These are phyloP conservation scores for Aspergillus coremiiformis DNA, from an alignment of 495 filamentous ascomycete species.

Conservation along the genomic window DNA sequence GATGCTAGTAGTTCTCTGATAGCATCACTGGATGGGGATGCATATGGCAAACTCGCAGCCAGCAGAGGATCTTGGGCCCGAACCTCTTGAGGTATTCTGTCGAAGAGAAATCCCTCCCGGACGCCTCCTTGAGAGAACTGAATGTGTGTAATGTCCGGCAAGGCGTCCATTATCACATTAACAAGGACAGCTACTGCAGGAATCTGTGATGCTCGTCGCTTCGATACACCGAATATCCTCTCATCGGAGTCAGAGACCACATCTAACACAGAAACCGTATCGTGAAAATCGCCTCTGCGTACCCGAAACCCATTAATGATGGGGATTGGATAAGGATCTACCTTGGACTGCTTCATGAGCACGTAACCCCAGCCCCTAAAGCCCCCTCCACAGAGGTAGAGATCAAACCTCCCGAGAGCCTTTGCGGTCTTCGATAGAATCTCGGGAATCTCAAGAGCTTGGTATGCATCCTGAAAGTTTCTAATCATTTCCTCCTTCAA, in stretches of 20 bases:
- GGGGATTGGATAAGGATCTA: constrained; percentile 73
- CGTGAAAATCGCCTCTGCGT: constrained; percentile 48
- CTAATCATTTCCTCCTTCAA: constrained; percentile 49
- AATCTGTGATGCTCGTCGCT: constrained; percentile 68
- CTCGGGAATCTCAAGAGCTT: constrained; percentile 45
- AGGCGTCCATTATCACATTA: constrained; percentile 55
- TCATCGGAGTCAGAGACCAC: constrained; percentile 29
- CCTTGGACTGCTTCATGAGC: constrained; percentile 57
- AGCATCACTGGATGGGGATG: constrained; percentile 27
- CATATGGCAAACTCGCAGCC: constrained; percentile 47
- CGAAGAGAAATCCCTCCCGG: constrained; percentile 69
- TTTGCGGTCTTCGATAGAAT: constrained; percentile 34
- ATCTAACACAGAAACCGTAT: constrained; percentile 48
- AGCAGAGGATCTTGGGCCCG: constrained; percentile 58
- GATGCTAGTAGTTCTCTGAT: constrained; percentile 35
- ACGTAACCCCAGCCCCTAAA: constrained; percentile 85
- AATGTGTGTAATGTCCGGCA: constrained; percentile 61
- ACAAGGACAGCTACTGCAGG: constrained; percentile 74
- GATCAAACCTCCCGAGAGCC: constrained; percentile 46
- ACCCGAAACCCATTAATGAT: constrained; percentile 73
- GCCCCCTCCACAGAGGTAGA: constrained; percentile 78
- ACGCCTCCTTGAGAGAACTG: constrained; percentile 80
- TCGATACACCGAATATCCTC: constrained; percentile 69
- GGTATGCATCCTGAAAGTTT: constrained; percentile 53
- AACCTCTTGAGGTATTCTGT: constrained; percentile 48